Evolutionary conservation across 2,329 filamentous ascomycete genomes (phyloP), one percentile per base, ranked within the genome.

Genomic region (Colletotrichum chlorophyti): DNA sequence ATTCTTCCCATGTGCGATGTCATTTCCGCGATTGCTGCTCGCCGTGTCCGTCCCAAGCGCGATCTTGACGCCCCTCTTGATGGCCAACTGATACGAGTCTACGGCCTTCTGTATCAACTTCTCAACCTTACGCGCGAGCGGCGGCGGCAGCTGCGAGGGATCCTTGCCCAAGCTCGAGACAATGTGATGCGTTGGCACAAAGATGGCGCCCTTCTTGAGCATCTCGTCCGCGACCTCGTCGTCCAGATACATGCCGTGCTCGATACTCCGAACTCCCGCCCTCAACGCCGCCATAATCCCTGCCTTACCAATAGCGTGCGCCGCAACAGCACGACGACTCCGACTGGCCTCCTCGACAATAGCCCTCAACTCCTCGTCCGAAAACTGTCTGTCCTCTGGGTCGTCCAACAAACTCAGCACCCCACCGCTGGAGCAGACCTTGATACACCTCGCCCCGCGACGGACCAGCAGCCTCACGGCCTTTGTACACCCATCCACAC

Each of bases 161-260:
- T 73, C 64, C 10, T 69, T 65, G 17, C 74, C 59, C 3, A 76
- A 69, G 15, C 69, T 70, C 53, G 77, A 74, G 29, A 80, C 68
- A 35, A 80, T 73, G 48, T 74, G 70, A 6, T 77, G 69, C 5
- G 79, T 82, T 5, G 77, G 70, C 5, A 81, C 73, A 8, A 79
- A 66, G 21, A 80, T 71, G 1, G 72, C 74, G 15, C 69, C 74
- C 59, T 78, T 77, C 64, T 79, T 70, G 35, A 74, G 74, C 75
- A 81, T 80, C 31, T 77, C 53, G 14, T 70, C 69, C 5, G 74
- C 68, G 9, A 70, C 73, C 65, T 82, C 79, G 34, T 78, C 72
- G 62, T 82, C 78, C 3, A 79, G 58, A 60, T 76, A 81, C 47
- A 70, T 77, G 29, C 76, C 78, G 62, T 83, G 78, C 63, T 82